Evolutionary conservation across 192 early-diverging fungal genomes (phyloP).

Genomic region (Mortierella antarctica): DNA sequence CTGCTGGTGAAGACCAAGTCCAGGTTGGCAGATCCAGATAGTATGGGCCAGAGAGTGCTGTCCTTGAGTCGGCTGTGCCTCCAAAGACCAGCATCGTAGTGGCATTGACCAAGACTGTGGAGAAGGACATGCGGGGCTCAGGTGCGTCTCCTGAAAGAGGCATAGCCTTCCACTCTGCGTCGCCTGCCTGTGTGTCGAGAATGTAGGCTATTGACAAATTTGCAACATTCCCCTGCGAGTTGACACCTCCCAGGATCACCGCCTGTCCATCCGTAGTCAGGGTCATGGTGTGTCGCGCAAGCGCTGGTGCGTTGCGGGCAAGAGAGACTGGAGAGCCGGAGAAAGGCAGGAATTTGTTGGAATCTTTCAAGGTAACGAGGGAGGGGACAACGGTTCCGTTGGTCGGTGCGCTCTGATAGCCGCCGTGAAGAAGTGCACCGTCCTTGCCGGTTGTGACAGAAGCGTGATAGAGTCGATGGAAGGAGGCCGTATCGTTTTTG

Average conservation of each 20-base stretch:
- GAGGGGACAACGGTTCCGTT: constrained; percentile 32
- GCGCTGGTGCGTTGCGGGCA: constrained; percentile 25
- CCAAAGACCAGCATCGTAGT: constrained; percentile 47
- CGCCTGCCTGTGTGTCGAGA: constrained; percentile 31
- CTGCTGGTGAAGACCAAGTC: constrained; percentile 43
- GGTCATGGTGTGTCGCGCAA: constrained; percentile 50
- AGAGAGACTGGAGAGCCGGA: constrained; percentile 26
- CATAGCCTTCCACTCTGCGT: constrained; percentile 17
- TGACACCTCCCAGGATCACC: constrained; percentile 29
- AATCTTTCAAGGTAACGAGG: constrained; percentile 22
- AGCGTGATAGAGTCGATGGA: constrained; percentile 42
- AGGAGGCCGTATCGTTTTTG: constrained; percentile 27
- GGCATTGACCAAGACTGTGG: constrained; percentile 36
- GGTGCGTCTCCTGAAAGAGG: constrained; percentile 23
- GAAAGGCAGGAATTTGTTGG: constrained; percentile 21
- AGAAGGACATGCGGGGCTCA: constrained; percentile 47
- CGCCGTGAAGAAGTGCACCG: constrained; percentile 38
- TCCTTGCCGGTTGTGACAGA: constrained; percentile 38
- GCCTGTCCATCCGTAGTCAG: constrained; percentile 38
- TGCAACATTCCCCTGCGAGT: constrained; percentile 23
- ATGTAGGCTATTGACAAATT: constrained; percentile 31
- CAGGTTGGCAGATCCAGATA: constrained; percentile 43
- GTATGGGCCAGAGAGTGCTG: constrained; percentile 12
- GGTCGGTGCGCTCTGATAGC: constrained; percentile 19
- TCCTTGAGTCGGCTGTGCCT: constrained; percentile 26